phyloP scores from a whole-genome alignment of 2,329 filamentous ascomycete genomes.

The Aspergillus vadensis region DNA sequence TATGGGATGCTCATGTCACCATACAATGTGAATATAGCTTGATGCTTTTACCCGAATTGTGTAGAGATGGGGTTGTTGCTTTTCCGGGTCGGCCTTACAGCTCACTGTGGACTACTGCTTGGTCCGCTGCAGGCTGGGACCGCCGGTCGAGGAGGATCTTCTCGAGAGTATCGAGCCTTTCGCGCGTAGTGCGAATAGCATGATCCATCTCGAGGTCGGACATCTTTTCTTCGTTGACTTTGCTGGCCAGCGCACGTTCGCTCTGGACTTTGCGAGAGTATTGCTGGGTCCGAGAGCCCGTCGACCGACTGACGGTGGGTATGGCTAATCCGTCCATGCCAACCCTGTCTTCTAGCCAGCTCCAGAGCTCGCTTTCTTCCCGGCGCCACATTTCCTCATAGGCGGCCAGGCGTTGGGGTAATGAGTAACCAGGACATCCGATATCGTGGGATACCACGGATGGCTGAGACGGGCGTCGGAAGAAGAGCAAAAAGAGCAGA shows the following conservation, averaged over 20 bases:
- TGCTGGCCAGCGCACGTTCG: slow-evolving; percentile 55
- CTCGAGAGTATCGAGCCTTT: slow-evolving; percentile 77
- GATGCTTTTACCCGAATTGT: too few relatives aligned
- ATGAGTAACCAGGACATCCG: slow-evolving; percentile 42
- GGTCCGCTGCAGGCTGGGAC: slow-evolving; percentile 21
- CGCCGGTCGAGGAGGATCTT: slow-evolving; percentile 66
- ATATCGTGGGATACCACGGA: slow-evolving; percentile 40
- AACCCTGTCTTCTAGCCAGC: slow-evolving; percentile 86
- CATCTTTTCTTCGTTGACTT: slow-evolving; percentile 67
- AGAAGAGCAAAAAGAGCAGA: slow-evolving; percentile 73
- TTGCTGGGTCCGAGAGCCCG: slow-evolving; percentile 48
- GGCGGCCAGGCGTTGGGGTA: slow-evolving; percentile 71
- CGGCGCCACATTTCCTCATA: slow-evolving; percentile 92
- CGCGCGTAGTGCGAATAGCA: slow-evolving; percentile 82
- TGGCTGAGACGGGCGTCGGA: slow-evolving; percentile 51
- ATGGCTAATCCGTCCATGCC: slow-evolving; percentile 63
- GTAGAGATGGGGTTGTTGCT: not conserved
- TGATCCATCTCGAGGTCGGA: slow-evolving; percentile 73
- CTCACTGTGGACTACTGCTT: slow-evolving; percentile 27
- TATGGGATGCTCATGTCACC: not conserved
- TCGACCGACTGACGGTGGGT: slow-evolving; percentile 32
- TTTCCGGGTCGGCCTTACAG: slow-evolving; percentile 18
- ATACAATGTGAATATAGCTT: not conserved
- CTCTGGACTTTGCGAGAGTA: slow-evolving; percentile 35
- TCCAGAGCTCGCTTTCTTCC: slow-evolving; percentile 88